Evolutionary conservation across 2,329 filamentous ascomycete genomes (phyloP), one percentile per base, ranked within the genome.

Genomic region (Epicoccum nigrum): DNA sequence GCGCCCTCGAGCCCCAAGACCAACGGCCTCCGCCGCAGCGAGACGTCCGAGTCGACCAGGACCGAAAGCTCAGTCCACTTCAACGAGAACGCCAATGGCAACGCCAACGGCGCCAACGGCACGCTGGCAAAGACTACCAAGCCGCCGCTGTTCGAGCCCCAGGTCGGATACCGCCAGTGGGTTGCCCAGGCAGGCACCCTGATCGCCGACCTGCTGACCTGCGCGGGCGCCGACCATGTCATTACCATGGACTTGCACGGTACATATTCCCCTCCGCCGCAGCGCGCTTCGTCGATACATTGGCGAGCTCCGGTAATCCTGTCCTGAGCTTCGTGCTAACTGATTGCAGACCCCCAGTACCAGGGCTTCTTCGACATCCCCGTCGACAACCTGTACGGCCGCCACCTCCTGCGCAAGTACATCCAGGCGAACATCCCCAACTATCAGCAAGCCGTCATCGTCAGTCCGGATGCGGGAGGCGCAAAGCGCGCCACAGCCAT

Each of bases 331-430:
- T 9, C 7, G 12, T n/a, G 33, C 60, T 66, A 23, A 64, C 47
- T 37, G 2, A n/a, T 6, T 13, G 7, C 72, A 66, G 93, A 97
- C 73, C 89, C 91, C 33, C 92, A 99, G 75, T 97, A 97, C 70
- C 94, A 99, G 76, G 94, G 94, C 45, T 99, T 97, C 81, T 97
- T 99, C 70, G 93, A 99, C 70, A 96, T 97, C 51, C 94, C 94
- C 2, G 94, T 99, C 49, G 94, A 99, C 77, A 99, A 99, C 73
- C 82, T 99, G 15, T 97, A 97, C 76, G 93, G 87, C 49, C 86
- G 89, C 63, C 87, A 89, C 41, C 77, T 92, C 42, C 79, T 87
- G 50, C 83, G 84, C 69, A 84, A 82, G 64, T 86, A 86, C 72
- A 86, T 87, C 63, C 87, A 92, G 70, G 86, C 89, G 68, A 85